Conservation (phyloP, 2,329 filamentous ascomycete genomes). For the Aspergillus oerlinghausenensis region DNA sequence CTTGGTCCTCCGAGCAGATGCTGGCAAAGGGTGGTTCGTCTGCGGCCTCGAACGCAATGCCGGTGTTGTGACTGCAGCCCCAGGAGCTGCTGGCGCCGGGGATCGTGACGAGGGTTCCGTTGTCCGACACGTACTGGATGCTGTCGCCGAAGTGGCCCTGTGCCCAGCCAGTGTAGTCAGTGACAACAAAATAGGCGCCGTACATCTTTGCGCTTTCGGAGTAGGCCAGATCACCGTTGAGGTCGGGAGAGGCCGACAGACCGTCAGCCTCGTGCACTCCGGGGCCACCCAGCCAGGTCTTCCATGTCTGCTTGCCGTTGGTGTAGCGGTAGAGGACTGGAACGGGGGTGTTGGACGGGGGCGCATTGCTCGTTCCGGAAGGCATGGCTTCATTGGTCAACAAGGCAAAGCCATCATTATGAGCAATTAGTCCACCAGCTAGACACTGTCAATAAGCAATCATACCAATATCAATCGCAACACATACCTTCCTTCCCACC, state of each 20-base stretch:
- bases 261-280: conserved; percentile 46
- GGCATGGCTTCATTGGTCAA: conserved; percentile 55
- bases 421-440: conserved; percentile 57
- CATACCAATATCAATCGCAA: not conserved
- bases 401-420: conserved; percentile 60
- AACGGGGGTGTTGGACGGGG: conserved; percentile 48
- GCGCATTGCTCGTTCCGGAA: conserved; percentile 45
- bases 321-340: conserved; percentile 58
- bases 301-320: conserved; percentile 52
- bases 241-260: conserved; percentile 51
- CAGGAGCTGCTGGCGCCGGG: conserved; percentile 52
- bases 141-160: conserved; percentile 57
- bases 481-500: conserved; percentile 48
- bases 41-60: conserved; percentile 59
- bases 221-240: conserved; percentile 61
- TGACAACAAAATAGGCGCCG: conserved; percentile 60
- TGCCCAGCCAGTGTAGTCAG: conserved; percentile 52
- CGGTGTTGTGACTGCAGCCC: conserved; percentile 63
- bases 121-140: conserved; percentile 47
- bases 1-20: conserved; percentile 59
- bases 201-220: conserved; percentile 54
- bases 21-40: conserved; percentile 55
- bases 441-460: not conserved
- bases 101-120: conserved; percentile 50
- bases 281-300: conserved; percentile 57